Evolutionary conservation across 352 stramenopile species (phyloP).

Genomic region (Phytophthora pinifolia): DNA sequence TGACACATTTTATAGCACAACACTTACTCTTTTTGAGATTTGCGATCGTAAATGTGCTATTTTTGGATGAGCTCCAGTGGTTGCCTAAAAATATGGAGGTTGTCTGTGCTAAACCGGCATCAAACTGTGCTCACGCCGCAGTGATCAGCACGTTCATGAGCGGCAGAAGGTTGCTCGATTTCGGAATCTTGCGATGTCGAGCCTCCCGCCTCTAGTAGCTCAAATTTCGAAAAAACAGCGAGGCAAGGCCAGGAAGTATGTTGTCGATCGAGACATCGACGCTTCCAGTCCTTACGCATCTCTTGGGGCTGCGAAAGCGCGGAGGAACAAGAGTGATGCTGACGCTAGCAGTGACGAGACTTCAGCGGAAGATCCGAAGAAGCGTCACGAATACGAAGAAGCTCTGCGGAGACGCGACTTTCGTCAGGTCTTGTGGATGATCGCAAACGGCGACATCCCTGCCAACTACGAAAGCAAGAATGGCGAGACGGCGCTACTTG

Average conservation of each 20-base stretch:
- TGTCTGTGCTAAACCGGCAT: conserved; percentile 15
- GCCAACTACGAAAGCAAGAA: conserved; percentile 52
- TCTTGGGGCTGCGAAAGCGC: neutral
- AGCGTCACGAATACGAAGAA: conserved; percentile 42
- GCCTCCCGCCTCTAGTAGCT: conserved; percentile 11
- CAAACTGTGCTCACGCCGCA: conserved; percentile 9
- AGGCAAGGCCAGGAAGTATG: conserved; percentile 25
- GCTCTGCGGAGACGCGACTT: conserved; percentile 66
- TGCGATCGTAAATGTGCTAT: too few relatives aligned
- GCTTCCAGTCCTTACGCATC: conserved; percentile 10
- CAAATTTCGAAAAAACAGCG: conserved; percentile 19
- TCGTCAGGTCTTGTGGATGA: conserved; percentile 63
- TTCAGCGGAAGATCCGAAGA: conserved; percentile 14
- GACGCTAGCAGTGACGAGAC: neutral
- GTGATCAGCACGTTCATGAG: conserved; percentile 8
- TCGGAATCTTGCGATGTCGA: conserved; percentile 16
- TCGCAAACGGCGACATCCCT: conserved; percentile 53
- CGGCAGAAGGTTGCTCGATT: neutral
- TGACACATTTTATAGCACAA: too few relatives aligned
- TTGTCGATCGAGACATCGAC: neutral
- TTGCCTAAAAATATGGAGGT: conserved; percentile 35
- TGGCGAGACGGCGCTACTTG: conserved; percentile 64
- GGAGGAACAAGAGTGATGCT: conserved; percentile 7
- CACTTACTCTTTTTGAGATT: too few relatives aligned
- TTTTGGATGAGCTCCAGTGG: neutral